Evolutionary conservation across 371 early-diverging fungal genomes (phyloP).

Genomic region (Mucor piriformis): DNA sequence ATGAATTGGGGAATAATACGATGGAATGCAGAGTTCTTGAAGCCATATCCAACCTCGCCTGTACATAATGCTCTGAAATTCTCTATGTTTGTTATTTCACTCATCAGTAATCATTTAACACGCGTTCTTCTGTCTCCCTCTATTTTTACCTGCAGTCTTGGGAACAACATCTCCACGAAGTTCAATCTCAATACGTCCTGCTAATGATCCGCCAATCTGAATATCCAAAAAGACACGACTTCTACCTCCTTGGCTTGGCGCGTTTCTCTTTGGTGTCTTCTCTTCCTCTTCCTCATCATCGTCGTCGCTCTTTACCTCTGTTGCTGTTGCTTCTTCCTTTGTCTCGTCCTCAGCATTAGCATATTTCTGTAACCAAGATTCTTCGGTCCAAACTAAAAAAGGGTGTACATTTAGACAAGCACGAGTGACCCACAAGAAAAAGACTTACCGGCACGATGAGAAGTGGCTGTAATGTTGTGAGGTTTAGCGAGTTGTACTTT

Average conservation of each 20-base stretch:
- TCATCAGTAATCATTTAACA: too few species aligned
- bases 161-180: constrained; percentile 80
- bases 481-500: constrained; percentile 87
- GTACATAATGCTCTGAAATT: constrained; percentile 43
- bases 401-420: too few species aligned
- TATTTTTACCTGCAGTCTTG: constrained; percentile 75
- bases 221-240: constrained; percentile 59
- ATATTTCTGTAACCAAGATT: constrained; percentile 71
- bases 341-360: constrained; percentile 38
- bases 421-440: too few species aligned
- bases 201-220: constrained; percentile 49
- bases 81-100: constrained; percentile 44
- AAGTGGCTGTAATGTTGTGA: constrained; percentile 59
- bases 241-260: constrained; percentile 17
- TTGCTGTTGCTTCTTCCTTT: constrained; percentile 12
- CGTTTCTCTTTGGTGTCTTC: neutral
- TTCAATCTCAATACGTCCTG: constrained; percentile 81
- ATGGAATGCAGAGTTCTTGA: constrained; percentile 87
- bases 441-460: constrained; percentile 60
- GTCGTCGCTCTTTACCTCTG: neutral
- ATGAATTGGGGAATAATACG: constrained; percentile 93
- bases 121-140: neutral
- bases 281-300: constrained; percentile 18
- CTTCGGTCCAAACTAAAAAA: constrained; percentile 73
- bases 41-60: constrained; percentile 70